Evolutionary conservation across 2,329 filamentous ascomycete genomes (phyloP).

Genomic region (Dryadomyces quercivorus): DNA sequence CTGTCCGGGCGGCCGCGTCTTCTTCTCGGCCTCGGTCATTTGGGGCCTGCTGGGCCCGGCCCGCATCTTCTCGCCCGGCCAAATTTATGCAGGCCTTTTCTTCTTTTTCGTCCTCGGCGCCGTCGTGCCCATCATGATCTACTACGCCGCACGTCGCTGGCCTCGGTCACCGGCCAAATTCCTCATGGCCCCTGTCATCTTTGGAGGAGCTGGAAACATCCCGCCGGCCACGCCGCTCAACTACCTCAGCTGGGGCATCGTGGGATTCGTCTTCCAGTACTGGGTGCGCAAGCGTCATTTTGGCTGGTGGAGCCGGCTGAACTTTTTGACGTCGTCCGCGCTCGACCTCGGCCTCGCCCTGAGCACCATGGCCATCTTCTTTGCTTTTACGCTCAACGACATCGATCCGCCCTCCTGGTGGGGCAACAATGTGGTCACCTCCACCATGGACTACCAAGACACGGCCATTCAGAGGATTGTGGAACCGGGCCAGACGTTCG

Average conservation of each 20-base stretch:
- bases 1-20: slow-evolving; percentile 50
- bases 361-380: slow-evolving; percentile 56
- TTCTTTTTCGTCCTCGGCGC: slow-evolving; percentile 47
- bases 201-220: slow-evolving; percentile 45
- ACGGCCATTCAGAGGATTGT: slow-evolving; percentile 45
- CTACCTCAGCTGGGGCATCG: slow-evolving; percentile 61
- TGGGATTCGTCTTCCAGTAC: slow-evolving; percentile 61
- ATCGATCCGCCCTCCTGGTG: slow-evolving; percentile 55
- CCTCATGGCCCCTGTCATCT: slow-evolving; percentile 51
- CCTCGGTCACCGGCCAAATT: slow-evolving; percentile 37
- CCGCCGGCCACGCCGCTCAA: slow-evolving; percentile 61
- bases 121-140: slow-evolving; percentile 37
- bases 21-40: slow-evolving; percentile 55
- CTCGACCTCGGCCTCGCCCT: slow-evolving; percentile 58
- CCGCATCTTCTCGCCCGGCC: slow-evolving; percentile 50
- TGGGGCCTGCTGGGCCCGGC: slow-evolving; percentile 55
- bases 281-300: slow-evolving; percentile 50
- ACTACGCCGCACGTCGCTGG: slow-evolving; percentile 34
- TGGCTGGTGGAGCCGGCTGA: slow-evolving; percentile 62
- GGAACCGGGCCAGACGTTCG: slow-evolving; percentile 45
- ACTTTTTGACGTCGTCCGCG: slow-evolving; percentile 59
- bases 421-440: slow-evolving; percentile 47
- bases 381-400: slow-evolving; percentile 52
- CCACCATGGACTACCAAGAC: slow-evolving; percentile 49
- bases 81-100: slow-evolving; percentile 49